A percentile compares a stretch with the other conserved stretches of the same genome.
Evolutionary conservation across 306 rosid species (phyloP).

Genomic region (Glycyrrhiza uralensis): DNA sequence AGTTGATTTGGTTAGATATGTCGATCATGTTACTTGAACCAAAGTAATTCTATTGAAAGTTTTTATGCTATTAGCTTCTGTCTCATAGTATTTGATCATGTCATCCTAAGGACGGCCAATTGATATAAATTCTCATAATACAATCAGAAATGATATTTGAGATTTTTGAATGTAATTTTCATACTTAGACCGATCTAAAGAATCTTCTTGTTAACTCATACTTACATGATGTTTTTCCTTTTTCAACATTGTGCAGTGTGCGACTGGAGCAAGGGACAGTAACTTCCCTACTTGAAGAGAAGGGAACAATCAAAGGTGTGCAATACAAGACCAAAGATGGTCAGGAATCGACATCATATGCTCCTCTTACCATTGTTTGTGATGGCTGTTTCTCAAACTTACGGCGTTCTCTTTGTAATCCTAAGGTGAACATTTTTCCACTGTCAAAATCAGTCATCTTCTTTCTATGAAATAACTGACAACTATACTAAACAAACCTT

Average conservation of each 20-base stretch:
- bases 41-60: background rate
- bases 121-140: background rate
- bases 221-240: background rate
- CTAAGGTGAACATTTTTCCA: conserved; percentile 55
- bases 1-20: background rate
- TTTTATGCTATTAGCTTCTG: conserved; percentile 8
- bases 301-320: conserved; percentile 83
- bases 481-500: background rate
- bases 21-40: conserved; percentile 16
- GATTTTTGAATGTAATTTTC: background rate
- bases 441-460: background rate
- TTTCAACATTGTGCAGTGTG: conserved; percentile 48
- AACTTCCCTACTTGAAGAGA: conserved; percentile 86
- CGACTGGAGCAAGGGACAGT: conserved; percentile 88
- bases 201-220: conserved; percentile 1
- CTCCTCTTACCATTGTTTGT: conserved; percentile 93
- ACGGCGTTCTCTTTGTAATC: conserved; percentile 91
- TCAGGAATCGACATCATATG: conserved; percentile 59
- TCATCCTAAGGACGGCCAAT: background rate
- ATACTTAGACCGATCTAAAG: conserved; percentile 14
- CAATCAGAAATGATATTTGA: background rate
- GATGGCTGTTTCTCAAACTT: conserved; percentile 98
- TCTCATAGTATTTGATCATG: conserved; percentile 8
- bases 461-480: background rate
- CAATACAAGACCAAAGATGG: conserved; percentile 79